Base-by-base conservation (phyloP, 106 monocot species). In the Posidonia australis region DNA sequence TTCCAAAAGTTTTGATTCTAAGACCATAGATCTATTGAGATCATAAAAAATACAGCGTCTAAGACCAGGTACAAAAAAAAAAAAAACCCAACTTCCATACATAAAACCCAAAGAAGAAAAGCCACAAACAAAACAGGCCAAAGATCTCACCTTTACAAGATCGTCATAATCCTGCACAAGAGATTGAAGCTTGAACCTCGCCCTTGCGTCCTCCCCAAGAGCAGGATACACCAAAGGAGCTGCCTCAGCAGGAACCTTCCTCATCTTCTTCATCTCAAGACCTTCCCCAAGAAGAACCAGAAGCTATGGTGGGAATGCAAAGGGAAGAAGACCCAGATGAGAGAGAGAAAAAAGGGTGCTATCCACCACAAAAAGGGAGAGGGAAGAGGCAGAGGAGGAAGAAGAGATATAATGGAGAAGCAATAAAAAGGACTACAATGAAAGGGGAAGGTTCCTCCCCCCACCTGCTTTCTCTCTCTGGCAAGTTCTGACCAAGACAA, bases 111-210 rank as follows among this genome's bases (percentile, higher is more conserved):
- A 36, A 36, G 7, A 7, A 36, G 36, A 36, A 36, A 36, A 36
- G 30, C 26, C 1, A 18, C 10, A 64, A 48, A 46, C 44, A 27
- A 26, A 25, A 46, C 23, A 64, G 1, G 13, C 13, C 45, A 64
- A 63, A 63, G 71, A 71, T 71, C 47, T 63, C 22, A 71, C 71
- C 71, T 53, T 62, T 31, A 63, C 5, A 22, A 71, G 71, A 22
- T 63, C 71, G 14, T 71, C 71, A 53, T 71, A 66, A 13, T 66
- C 66, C 52, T 53, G 53, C 27, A 53, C 31, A 16, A 66, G 52
- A 53, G 32, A 12, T 20, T 53, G 66, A 22, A 28, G 29, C 52
- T 22, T 66, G 31, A 53, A 51, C 66, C 52, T 66, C 18, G 30
- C 66, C 52, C n/a, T 66, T 25, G 46, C 45, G 6, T 66, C 52